Conservation (phyloP, 495 filamentous ascomycete genomes). For the Clavariopsis aquatica region DNA sequence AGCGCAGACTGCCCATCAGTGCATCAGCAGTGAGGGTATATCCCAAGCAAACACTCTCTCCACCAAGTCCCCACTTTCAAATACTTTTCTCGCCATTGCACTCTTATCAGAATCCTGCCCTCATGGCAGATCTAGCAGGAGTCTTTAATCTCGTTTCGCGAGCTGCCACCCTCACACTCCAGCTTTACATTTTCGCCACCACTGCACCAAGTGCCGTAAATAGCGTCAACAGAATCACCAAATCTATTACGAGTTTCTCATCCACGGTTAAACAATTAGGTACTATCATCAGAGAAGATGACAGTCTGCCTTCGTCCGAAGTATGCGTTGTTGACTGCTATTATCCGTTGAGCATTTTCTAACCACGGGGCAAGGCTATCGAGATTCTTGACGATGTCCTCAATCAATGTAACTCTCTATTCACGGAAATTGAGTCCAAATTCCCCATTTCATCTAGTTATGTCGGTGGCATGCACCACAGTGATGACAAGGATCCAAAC, state of each 20-base stretch:
- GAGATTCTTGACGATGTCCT: conserved; percentile 27
- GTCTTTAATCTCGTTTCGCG: conserved; percentile 19
- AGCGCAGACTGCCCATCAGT: background rate
- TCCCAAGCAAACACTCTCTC: conserved; percentile 1
- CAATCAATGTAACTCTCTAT: conserved; percentile 26
- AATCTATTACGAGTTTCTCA: conserved; percentile 29
- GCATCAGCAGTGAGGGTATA: background rate
- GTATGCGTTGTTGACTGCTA: conserved; percentile 7
- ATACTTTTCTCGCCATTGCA: background rate
- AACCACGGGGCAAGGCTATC: conserved; percentile 21
- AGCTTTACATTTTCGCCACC: conserved; percentile 21
- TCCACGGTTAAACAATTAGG: conserved; percentile 33
- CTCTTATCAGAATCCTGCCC: background rate
- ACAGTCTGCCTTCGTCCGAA: conserved; percentile 26
- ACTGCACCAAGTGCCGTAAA: conserved; percentile 5
- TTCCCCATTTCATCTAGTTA: background rate
- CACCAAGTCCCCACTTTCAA: background rate
- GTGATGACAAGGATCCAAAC: background rate
- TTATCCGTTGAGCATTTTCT: background rate
- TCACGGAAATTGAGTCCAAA: conserved; percentile 18
- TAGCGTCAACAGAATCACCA: conserved; percentile 22
- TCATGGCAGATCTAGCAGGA: conserved; percentile 29
- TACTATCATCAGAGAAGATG: conserved; percentile 29
- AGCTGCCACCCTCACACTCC: conserved; percentile 23
- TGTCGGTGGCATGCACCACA: background rate